Evolutionary conservation across 179 eudicot genomes (phyloP).

Genomic region (Carnegiea gigantea): DNA sequence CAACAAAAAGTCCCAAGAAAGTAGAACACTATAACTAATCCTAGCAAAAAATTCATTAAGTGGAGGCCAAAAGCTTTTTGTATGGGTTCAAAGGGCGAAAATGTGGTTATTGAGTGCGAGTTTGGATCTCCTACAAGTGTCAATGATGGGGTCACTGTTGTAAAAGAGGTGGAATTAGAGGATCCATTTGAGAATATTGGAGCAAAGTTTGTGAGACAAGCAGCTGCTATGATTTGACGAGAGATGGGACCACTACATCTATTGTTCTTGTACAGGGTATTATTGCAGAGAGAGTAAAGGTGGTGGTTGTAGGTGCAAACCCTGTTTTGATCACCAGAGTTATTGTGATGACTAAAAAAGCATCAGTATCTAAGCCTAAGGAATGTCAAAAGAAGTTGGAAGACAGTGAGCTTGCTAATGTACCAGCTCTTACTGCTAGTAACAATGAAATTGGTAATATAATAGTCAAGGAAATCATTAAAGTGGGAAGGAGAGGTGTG

Average conservation of each 20-base stretch:
- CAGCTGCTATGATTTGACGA: conserved; percentile 63
- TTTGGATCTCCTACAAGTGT: conserved; percentile 74
- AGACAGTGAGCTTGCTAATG: conserved; percentile 92
- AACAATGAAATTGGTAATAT: conserved; percentile 45
- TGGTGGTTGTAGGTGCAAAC: conserved; percentile 97
- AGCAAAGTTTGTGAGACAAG: conserved; percentile 66
- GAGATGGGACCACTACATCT: conserved; percentile 92
- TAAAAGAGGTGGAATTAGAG: conserved; percentile 96
- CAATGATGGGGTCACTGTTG: conserved; percentile 53
- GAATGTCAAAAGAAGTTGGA: conserved; percentile 95
- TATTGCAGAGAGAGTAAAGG: conserved; percentile 97
- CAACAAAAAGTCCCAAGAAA: no score
- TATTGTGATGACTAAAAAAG: conserved; percentile 86
- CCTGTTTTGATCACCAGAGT: conserved; percentile 94
- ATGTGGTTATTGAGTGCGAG: conserved; percentile 96
- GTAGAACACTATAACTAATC: no score
- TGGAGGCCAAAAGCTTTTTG: no score
- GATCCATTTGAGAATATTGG: conserved; percentile 98
- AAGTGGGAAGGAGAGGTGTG: conserved; percentile 95
- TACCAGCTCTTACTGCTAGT: conserved; percentile 97
- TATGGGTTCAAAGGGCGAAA: conserved; percentile 69
- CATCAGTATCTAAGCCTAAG: conserved; percentile 79
- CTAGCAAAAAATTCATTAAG: no score
- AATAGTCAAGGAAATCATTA: conserved; percentile 96
- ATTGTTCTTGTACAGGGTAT: conserved; percentile 88